Conservation (phyloP, 164 flowering plant species). For the Nymphaea thermarum region DNA sequence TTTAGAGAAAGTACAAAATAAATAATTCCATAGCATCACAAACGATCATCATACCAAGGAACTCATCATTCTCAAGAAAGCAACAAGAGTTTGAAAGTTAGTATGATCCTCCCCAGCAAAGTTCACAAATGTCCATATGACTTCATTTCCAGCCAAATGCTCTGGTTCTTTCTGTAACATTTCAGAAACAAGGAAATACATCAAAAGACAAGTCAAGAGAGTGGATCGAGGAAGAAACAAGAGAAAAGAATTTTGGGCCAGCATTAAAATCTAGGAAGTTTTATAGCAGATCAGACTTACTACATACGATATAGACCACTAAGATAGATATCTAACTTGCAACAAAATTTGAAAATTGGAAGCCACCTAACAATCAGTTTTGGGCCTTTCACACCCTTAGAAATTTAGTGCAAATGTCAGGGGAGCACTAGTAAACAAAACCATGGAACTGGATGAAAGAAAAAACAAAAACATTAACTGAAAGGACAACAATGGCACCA, state of each 20-base stretch:
- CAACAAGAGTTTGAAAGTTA: slow-evolving; percentile 81
- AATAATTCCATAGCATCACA: neutral
- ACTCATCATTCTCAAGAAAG: slow-evolving; percentile 85
- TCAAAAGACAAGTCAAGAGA: slow-evolving; percentile 3
- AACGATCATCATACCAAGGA: slow-evolving; percentile 51
- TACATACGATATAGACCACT: too few relatives aligned
- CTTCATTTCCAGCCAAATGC: slow-evolving; percentile 85
- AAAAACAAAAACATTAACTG: too few relatives aligned
- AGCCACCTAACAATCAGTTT: too few relatives aligned
- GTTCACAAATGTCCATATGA: slow-evolving; percentile 87
- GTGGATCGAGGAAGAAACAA: slow-evolving; percentile 1
- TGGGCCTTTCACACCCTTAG: too few relatives aligned
- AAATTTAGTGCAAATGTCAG: too few relatives aligned
- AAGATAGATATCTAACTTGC: too few relatives aligned
- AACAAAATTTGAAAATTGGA: too few relatives aligned
- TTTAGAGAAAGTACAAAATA: neutral
- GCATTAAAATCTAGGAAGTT: too few relatives aligned
- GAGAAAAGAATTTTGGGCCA: neutral
- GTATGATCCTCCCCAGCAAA: slow-evolving; percentile 98
- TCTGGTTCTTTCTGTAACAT: slow-evolving; percentile 76
- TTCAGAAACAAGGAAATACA: slow-evolving; percentile 1
- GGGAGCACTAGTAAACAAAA: too few relatives aligned
- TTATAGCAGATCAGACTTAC: too few relatives aligned
- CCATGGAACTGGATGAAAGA: too few relatives aligned
- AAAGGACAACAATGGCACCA: too few relatives aligned